Evolutionary conservation across 2,329 filamentous ascomycete species (phyloP).

Genomic region (Talaromyces sp.): DNA sequence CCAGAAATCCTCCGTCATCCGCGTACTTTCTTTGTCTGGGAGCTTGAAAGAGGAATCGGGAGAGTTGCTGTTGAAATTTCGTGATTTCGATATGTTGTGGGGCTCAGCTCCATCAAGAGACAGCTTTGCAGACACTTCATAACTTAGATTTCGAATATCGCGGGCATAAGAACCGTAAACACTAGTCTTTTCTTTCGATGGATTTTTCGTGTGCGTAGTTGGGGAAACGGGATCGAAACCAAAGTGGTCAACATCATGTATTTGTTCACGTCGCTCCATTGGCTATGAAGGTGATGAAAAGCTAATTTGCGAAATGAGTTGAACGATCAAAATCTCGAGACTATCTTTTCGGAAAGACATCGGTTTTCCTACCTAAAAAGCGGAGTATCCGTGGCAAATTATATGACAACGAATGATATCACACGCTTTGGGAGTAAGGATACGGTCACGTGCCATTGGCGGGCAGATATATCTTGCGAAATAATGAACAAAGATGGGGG

Average conservation of each 20-base stretch:
- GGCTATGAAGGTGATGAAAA: neutral
- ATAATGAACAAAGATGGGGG: too few relatives aligned
- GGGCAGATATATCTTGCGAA: too few relatives aligned
- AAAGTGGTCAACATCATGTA: neutral
- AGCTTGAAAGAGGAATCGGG: neutral
- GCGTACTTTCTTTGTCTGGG: neutral
- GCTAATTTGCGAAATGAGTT: neutral
- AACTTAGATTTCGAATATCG: neutral
- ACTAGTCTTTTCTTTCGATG: neutral
- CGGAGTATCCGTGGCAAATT: neutral
- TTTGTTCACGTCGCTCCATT: neutral
- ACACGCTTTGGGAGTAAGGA: too few relatives aligned
- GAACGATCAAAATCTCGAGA: neutral
- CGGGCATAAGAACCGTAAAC: neutral
- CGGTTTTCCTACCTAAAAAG: neutral
- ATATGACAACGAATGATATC: constrained; percentile 4
- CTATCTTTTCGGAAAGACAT: neutral
- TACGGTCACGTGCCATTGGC: too few relatives aligned
- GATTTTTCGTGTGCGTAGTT: constrained; percentile 1
- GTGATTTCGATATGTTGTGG: neutral
- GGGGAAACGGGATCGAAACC: constrained; percentile 1
- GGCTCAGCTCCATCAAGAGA: neutral
- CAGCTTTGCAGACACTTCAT: neutral
- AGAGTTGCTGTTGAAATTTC: neutral
- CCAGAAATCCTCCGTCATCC: neutral